Conservation (phyloP, 371 early-diverging fungal species). For the Actinomortierella wolfii region DNA sequence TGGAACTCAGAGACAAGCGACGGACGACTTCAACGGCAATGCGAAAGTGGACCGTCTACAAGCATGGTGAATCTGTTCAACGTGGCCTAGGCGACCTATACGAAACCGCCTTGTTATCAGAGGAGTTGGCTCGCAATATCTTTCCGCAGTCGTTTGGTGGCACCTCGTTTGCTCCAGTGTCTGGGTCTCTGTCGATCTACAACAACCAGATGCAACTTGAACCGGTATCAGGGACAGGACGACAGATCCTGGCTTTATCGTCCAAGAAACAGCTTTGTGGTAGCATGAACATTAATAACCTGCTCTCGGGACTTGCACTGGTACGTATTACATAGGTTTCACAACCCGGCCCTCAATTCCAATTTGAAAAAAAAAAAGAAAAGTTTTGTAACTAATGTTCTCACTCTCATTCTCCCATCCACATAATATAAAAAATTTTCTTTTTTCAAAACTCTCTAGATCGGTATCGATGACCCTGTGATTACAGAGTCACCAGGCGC, state of each 20-base stretch:
- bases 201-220: constrained; percentile 47
- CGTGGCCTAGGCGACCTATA: constrained; percentile 37
- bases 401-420: too few relatives aligned
- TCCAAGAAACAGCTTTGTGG: constrained; percentile 37
- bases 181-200: constrained; percentile 44
- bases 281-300: constrained; percentile 30
- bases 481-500: constrained; percentile 15
- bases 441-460: constrained; percentile 6
- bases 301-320: constrained; percentile 25
- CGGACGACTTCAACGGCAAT: constrained; percentile 25
- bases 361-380: too few relatives aligned
- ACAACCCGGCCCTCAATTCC: not conserved
- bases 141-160: constrained; percentile 39
- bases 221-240: constrained; percentile 30
- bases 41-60: constrained; percentile 30
- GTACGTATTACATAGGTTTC: constrained; percentile 4
- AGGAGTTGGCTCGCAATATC: constrained; percentile 41
- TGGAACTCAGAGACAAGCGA: constrained; percentile 22
- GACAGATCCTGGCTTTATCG: constrained; percentile 30
- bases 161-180: constrained; percentile 27
- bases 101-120: constrained; percentile 37
- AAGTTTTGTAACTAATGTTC: too few relatives aligned
- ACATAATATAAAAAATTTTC: too few relatives aligned
- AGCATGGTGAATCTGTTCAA: constrained; percentile 33
- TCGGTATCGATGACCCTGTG: constrained; percentile 22